Evolutionary conservation across 805 yeast genomes (phyloP).

Genomic region (Yarrowia porcina): DNA sequence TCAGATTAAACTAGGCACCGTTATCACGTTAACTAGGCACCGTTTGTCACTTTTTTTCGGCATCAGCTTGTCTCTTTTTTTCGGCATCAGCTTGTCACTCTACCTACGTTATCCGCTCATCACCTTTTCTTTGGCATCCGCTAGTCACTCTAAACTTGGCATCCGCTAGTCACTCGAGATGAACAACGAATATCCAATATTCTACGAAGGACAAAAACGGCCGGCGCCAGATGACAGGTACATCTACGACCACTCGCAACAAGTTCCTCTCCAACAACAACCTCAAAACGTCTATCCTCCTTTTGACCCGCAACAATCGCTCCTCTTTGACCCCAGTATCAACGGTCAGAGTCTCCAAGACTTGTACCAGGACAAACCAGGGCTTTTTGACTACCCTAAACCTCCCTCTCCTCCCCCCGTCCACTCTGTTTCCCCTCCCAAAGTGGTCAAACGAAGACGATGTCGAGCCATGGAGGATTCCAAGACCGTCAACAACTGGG

Average conservation of each 20-base stretch:
- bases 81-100: too few relatives aligned
- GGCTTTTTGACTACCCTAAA: conserved; percentile 1
- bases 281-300: not conserved
- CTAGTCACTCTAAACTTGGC: too few relatives aligned
- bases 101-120: too few relatives aligned
- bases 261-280: not conserved
- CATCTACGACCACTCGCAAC: not conserved
- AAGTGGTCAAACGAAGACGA: conserved; percentile 1
- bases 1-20: too few relatives aligned
- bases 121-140: too few relatives aligned
- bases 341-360: conserved; percentile 5
- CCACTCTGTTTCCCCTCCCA: not conserved
- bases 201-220: not conserved
- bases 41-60: too few relatives aligned
- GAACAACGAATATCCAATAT: conserved; percentile 10
- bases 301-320: not conserved
- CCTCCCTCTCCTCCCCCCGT: conserved; percentile 4
- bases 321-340: conserved; percentile 10
- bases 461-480: conserved; percentile 8
- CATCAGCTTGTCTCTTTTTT: too few relatives aligned
- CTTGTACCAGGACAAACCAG: conserved; percentile 13
- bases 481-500: conserved; percentile 20
- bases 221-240: conserved; percentile 3
- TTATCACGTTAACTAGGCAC: too few relatives aligned
- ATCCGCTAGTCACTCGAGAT: too few relatives aligned